These are phyloP conservation scores for Cephaloascus albidus DNA, from an alignment of 805 yeast genomes.

Conservation along the genomic window DNA sequence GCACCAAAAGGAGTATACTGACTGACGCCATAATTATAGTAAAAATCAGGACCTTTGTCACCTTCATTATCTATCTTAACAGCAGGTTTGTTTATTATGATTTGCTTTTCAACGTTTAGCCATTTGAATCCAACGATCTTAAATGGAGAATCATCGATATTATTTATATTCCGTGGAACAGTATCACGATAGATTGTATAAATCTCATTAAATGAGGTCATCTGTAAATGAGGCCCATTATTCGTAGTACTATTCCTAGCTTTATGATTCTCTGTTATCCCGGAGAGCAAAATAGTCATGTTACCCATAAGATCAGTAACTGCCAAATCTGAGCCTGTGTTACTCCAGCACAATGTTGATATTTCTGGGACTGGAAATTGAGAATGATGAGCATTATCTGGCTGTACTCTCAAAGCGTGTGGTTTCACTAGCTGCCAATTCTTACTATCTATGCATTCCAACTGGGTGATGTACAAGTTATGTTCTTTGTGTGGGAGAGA, in stretches of 20 bases:
- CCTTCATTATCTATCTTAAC: conserved; percentile 22
- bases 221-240: conserved; percentile 29
- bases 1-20: conserved; percentile 54
- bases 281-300: conserved; percentile 44
- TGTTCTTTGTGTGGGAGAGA: conserved; percentile 30
- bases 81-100: conserved; percentile 53
- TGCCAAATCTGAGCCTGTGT: conserved; percentile 73
- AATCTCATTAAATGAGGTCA: conserved; percentile 32
- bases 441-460: conserved; percentile 68
- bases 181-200: conserved; percentile 40
- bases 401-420: conserved; percentile 17
- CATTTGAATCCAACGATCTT: conserved; percentile 50
- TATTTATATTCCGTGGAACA: conserved; percentile 7
- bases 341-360: conserved; percentile 59
- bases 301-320: conserved; percentile 68
- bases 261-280: conserved; percentile 28
- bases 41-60: neutral
- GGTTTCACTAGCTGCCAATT: conserved; percentile 71
- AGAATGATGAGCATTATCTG: conserved; percentile 5
- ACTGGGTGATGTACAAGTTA: conserved; percentile 49
- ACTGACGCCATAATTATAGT: conserved; percentile 46
- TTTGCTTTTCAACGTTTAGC: conserved; percentile 67
- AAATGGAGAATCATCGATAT: conserved; percentile 12
- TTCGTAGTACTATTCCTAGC: conserved; percentile 16
- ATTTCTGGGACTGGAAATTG: conserved; percentile 19